Conservation (phyloP, 73 alveolate species). For the Paramecium octaurelia region DNA sequence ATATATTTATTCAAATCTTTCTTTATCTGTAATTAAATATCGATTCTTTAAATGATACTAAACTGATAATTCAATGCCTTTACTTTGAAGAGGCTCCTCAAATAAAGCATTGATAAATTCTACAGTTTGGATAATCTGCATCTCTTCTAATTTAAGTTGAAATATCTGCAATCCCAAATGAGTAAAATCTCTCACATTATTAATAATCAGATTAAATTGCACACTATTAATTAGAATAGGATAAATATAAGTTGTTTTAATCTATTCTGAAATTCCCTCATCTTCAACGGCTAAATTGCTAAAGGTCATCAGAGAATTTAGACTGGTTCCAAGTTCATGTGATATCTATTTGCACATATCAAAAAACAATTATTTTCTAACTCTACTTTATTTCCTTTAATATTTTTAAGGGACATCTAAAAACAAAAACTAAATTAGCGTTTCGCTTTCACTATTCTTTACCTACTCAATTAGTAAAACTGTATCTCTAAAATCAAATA, state of each 20-base stretch:
- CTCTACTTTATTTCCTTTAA: not conserved
- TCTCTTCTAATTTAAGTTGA: not conserved
- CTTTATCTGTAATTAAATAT: not conserved
- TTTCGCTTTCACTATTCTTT: not conserved
- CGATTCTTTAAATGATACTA: not conserved
- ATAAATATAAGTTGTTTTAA: not conserved
- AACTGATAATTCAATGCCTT: not conserved
- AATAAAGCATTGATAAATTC: not conserved
- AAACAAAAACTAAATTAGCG: not conserved
- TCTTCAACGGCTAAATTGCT: not conserved
- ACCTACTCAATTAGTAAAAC: not conserved
- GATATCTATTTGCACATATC: not conserved
- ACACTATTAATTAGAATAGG: not conserved
- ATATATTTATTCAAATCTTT: not conserved
- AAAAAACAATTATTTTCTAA: not conserved
- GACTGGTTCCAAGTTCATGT: not conserved
- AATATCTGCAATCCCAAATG: not conserved
- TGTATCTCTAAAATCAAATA: not conserved
- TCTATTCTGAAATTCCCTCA: not conserved
- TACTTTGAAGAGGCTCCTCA: not conserved
- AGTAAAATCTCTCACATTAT: not conserved
- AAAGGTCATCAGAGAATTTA: not conserved
- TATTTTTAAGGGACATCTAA: not conserved
- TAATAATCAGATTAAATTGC: not conserved
- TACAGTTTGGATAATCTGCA: not conserved